phyloP scores from a whole-genome alignment of 768 basidiomycete species.

The Leccinum subgranulosum region DNA sequence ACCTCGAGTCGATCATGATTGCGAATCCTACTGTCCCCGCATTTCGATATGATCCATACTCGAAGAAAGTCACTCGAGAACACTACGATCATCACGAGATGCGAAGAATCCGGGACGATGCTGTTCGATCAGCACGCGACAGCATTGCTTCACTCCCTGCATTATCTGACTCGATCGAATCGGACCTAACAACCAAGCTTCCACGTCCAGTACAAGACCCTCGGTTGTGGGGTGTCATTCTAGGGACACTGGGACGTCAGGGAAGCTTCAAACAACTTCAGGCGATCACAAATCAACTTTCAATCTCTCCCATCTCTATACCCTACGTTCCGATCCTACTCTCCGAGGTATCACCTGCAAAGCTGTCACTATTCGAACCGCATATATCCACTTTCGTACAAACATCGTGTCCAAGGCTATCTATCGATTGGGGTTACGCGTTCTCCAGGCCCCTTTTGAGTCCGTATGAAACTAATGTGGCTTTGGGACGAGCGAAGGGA shows the following conservation, averaged over 20 bases:
- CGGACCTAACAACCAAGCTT: conserved; percentile 15
- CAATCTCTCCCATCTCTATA: conserved; percentile 49
- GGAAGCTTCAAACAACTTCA: conserved; percentile 88
- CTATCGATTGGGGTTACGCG: conserved; percentile 99
- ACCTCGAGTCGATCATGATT: conserved; percentile 98
- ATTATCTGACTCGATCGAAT: conserved; percentile 6
- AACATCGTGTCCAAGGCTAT: conserved; percentile 93
- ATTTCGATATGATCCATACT: conserved; percentile 97
- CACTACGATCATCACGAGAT: conserved; percentile 88
- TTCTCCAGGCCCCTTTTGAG: conserved; percentile 86
- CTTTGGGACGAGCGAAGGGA: conserved; percentile 58
- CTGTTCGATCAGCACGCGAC: conserved; percentile 69
- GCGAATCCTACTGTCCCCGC: conserved; percentile 95
- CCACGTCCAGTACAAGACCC: conserved; percentile 13
- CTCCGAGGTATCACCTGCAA: conserved; percentile 95
- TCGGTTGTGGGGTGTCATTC: conserved; percentile 80
- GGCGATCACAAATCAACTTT: conserved; percentile 74
- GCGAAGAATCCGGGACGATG: conserved; percentile 68
- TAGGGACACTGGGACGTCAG: conserved; percentile 93
- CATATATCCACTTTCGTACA: conserved; percentile 90
- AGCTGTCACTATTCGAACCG: conserved; percentile 77
- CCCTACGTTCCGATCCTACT: conserved; percentile 89
- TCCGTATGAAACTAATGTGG: conserved; percentile 91
- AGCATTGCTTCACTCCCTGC: conserved; percentile 44
- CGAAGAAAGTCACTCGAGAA: conserved; percentile 94